Base-by-base conservation (phyloP, 192 early-diverging fungal genomes). In the Paraglomus occultum region DNA sequence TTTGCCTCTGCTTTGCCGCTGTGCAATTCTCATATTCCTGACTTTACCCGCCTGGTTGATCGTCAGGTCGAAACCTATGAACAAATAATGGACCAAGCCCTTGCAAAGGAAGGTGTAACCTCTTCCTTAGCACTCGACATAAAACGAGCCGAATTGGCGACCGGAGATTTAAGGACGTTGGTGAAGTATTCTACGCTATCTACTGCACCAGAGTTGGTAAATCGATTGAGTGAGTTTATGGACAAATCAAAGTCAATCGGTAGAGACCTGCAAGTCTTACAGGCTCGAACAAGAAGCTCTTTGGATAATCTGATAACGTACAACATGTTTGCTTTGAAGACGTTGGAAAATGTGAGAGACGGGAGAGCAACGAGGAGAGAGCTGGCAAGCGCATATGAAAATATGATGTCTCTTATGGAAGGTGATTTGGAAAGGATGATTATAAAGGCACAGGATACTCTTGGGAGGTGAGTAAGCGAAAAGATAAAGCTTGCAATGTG, bases 271-370 rank as follows among this genome's bases (percentile, higher is more conserved):
- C 81, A 82, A 57, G 71, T 73, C 6, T 46, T 85, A 49, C 79
- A 85, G 47, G 72, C 81, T 10, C 73, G 78, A 20, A 78, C 82
- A 6, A 80, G 78, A 47, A 79, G 76, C 8, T 79, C 79, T 1
- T 64, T 85, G 39, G 84, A 85, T 69, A 81, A 81, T n/a, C 22
- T 85, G 8, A 80, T 80, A 23, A 80, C 82, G 9, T 74, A 81
- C 70, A 83, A 85, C 40, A 71, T 74, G 17, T 82, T 77, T 57
- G 74, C 74, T 5, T 64, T 80, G 18, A 62, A 71, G 49, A 59
- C 69, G 48, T 48, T 80, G 20, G 54, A 70, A 73, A 67, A 68
- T 68, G 72, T 77, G 15, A 44, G 64, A 64, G 46, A 70, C 51
- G 59, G 39, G 52, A 77, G 75, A 73, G 44, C 70, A 39, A 53